Evolutionary conservation across 306 rosid species (phyloP).

Genomic region (Cajanus cajan): DNA sequence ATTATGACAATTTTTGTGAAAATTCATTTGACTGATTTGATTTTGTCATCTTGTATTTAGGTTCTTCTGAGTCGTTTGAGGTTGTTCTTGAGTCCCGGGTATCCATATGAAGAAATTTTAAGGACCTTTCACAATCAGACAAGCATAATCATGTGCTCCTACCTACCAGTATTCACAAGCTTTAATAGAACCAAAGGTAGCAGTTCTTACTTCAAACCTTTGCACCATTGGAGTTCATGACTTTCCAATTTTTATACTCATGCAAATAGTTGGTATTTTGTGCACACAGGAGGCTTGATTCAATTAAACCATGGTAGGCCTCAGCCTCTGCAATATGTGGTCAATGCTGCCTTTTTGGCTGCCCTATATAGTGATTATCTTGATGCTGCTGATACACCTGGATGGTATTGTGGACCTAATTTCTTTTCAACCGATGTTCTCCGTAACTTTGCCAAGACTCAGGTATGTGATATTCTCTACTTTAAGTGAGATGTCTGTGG

Average conservation of each 20-base stretch:
- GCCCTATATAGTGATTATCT: constrained; percentile 89
- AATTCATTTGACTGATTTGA: constrained; percentile 13
- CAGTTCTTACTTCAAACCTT: constrained; percentile 1
- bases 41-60: constrained; percentile 42
- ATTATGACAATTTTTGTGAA: not conserved
- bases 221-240: not conserved
- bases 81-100: constrained; percentile 98
- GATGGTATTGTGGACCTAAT: constrained; percentile 98
- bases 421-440: constrained; percentile 80
- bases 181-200: constrained; percentile 95
- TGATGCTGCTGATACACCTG: constrained; percentile 97
- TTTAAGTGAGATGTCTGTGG: not conserved
- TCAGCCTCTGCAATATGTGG: constrained; percentile 95
- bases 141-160: constrained; percentile 92
- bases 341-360: constrained; percentile 96
- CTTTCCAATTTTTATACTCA: constrained; percentile 11
- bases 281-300: constrained; percentile 77
- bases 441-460: constrained; percentile 85
- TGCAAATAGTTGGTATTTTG: constrained; percentile 3
- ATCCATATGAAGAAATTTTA: constrained; percentile 95
- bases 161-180: constrained; percentile 79
- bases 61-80: constrained; percentile 96
- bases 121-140: constrained; percentile 96
- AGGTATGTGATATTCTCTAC: constrained; percentile 48
- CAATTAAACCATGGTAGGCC: constrained; percentile 94